phyloP scores from a whole-genome alignment of 306 rosid species.

The Cajanus cajan region DNA sequence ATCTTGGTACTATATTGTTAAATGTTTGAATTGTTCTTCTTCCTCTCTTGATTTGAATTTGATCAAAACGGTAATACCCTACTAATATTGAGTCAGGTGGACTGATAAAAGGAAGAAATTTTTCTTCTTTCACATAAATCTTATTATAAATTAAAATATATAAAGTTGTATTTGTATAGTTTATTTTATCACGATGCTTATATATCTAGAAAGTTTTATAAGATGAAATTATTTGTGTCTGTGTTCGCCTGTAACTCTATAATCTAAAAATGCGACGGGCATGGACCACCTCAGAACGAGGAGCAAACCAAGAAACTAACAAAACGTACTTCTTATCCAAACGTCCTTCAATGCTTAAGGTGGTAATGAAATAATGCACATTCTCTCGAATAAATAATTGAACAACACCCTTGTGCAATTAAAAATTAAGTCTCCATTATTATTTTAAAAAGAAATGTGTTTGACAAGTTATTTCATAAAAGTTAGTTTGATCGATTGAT shows the following conservation, averaged over 20 bases:
- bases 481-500: no score
- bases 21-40: background rate
- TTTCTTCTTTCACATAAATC: background rate
- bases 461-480: no score
- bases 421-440: no score
- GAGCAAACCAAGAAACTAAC: background rate
- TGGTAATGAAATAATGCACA: background rate
- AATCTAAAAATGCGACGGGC: background rate
- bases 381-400: no score
- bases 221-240: no score
- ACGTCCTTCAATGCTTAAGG: background rate
- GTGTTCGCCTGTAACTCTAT: no score
- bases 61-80: background rate
- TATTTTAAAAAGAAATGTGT: no score
- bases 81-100: background rate
- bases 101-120: background rate
- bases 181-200: no score
- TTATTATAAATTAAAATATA: background rate
- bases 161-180: background rate
- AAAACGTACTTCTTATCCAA: constrained; percentile 5
- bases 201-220: no score
- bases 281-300: background rate
- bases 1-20: background rate
- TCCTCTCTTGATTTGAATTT: background rate
- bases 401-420: background rate